Percentiles rank a stretch among this genome's conserved stretches.
phyloP scores from a whole-genome alignment of 1,284 basidiomycete genomes.

The Xanthoconium separans region DNA sequence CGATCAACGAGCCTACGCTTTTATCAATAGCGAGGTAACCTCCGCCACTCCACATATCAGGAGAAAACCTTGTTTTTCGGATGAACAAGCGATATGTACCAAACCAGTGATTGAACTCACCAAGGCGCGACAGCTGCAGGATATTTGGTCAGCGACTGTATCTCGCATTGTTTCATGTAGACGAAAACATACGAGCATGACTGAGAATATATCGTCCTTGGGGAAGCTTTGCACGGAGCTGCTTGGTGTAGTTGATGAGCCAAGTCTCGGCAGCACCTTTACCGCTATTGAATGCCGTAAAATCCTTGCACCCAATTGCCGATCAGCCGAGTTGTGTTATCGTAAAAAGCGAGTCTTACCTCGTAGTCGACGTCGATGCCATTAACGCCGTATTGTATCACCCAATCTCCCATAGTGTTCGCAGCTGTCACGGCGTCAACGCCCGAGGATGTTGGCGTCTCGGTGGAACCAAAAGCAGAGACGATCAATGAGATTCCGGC shows the following conservation, averaged over 20 bases:
- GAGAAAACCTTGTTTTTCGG: conserved; percentile 25
- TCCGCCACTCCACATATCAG: conserved; percentile 37
- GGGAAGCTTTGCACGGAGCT: conserved; percentile 37
- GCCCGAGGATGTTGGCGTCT: conserved; percentile 44
- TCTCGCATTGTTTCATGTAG: not conserved
- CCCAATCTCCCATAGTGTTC: conserved; percentile 49
- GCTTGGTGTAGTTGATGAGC: conserved; percentile 45
- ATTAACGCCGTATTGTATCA: conserved; percentile 48
- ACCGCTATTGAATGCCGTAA: conserved; percentile 44
- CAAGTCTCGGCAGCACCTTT: conserved; percentile 41
- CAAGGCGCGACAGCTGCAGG: conserved; percentile 30
- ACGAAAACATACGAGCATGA: conserved; percentile 37
- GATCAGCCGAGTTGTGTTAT: conserved; percentile 1
- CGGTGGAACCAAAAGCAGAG: conserved; percentile 50
- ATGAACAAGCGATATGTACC: not conserved
- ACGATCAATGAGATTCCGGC: conserved; percentile 60
- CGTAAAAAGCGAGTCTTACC: conserved; percentile 20
- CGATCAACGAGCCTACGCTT: conserved; percentile 55
- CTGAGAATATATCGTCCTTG: conserved; percentile 38
- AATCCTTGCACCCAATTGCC: conserved; percentile 37
- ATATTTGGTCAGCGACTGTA: conserved; percentile 3
- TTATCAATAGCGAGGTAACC: conserved; percentile 54
- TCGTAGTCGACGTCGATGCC: conserved; percentile 63
- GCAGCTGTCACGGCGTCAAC: conserved; percentile 42
- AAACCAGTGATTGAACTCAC: conserved; percentile 9